Percentiles rank a stretch among this genome's conserved stretches.
phyloP scores from a whole-genome alignment of 306 rosid genomes.

The Rosa rugosa region DNA sequence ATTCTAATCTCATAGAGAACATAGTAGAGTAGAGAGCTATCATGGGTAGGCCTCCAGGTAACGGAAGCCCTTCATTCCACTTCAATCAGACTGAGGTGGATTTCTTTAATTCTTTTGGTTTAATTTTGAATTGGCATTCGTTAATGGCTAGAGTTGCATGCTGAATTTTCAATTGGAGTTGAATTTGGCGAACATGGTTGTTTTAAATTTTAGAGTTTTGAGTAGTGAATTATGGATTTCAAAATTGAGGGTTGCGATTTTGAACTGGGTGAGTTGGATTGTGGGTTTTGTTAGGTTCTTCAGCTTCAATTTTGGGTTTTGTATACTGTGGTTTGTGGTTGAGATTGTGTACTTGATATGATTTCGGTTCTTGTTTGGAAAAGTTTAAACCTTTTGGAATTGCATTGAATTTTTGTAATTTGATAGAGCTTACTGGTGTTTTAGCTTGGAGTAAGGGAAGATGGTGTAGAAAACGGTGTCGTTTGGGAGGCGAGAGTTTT shows the following conservation, averaged over 20 bases:
- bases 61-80: conserved; percentile 97
- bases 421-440: not conserved
- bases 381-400: not conserved
- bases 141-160: not conserved
- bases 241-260: too few species aligned
- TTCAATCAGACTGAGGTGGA: conserved; percentile 73
- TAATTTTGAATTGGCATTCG: not conserved
- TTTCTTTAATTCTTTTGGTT: not conserved
- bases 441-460: not conserved
- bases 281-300: not conserved
- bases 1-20: not conserved
- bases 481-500: too few species aligned
- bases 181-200: not conserved
- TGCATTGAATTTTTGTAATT: not conserved
- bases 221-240: not conserved
- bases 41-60: conserved; percentile 97
- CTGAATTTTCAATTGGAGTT: not conserved
- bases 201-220: not conserved
- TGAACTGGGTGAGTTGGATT: not conserved
- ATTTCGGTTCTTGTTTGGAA: not conserved
- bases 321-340: not conserved
- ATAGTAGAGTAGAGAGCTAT: not conserved
- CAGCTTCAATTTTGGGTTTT: not conserved
- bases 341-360: not conserved
- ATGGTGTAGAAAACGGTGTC: too few species aligned